Percentiles rank a stretch among this genome's conserved stretches.
These are phyloP conservation scores for Sparassis latifolia DNA, from an alignment of 1,284 basidiomycete genomes.

Conservation along the genomic window DNA sequence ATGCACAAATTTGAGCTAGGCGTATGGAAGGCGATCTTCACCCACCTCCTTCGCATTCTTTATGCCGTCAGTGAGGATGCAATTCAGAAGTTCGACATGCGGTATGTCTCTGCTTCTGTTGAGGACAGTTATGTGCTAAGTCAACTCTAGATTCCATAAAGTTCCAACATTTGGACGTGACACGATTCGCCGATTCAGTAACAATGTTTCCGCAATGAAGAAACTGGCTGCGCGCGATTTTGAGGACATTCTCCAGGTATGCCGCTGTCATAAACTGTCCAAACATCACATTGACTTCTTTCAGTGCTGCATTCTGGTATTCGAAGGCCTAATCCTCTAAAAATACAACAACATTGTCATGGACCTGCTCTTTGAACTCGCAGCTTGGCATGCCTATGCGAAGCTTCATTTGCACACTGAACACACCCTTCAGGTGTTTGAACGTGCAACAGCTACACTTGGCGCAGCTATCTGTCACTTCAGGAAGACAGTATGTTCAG, in stretches of 20 bases:
- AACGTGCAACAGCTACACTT: constrained; percentile 10
- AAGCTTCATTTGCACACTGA: constrained; percentile 26
- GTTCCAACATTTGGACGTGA: constrained; percentile 22
- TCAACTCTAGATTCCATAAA: constrained; percentile 12
- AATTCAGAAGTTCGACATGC: constrained; percentile 7
- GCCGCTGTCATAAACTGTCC: neutral
- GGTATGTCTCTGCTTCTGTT: constrained; percentile 5
- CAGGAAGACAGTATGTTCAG: constrained; percentile 10
- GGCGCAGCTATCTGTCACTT: constrained; percentile 18
- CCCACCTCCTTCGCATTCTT: constrained; percentile 5
- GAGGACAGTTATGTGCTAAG: too few species aligned
- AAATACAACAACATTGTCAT: constrained; percentile 15
- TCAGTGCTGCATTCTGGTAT: constrained; percentile 22
- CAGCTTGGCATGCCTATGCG: constrained; percentile 23
- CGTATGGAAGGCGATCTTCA: constrained; percentile 24
- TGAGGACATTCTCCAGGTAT: constrained; percentile 23
- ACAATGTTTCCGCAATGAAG: constrained; percentile 21
- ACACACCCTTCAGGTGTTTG: constrained; percentile 12
- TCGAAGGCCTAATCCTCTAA: constrained; percentile 21
- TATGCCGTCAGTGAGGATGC: constrained; percentile 1
- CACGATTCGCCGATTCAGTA: constrained; percentile 18
- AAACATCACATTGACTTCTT: neutral
- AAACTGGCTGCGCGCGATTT: constrained; percentile 23
- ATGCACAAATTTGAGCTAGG: constrained; percentile 33
- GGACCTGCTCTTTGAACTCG: constrained; percentile 18